phyloP scores from a whole-genome alignment of 2,329 filamentous ascomycete genomes.

The Colletotrichum euphorbiae region DNA sequence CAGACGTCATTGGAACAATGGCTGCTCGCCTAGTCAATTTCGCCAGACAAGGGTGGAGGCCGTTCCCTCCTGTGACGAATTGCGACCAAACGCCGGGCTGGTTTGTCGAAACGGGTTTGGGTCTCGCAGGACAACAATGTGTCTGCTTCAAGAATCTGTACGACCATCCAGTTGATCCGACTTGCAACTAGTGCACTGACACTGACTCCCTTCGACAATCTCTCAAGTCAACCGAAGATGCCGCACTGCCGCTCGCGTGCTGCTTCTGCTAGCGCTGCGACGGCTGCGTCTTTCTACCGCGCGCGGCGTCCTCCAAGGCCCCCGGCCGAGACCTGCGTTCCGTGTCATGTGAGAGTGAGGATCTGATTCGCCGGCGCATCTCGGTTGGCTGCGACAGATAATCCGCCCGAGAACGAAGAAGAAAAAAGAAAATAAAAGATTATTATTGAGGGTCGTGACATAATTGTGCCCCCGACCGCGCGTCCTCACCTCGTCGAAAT shows the following conservation, averaged over 20 bases:
- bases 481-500: slow-evolving; percentile 1
- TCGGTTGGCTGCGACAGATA: slow-evolving; percentile 25
- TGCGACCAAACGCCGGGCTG: background rate
- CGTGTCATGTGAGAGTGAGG: slow-evolving; percentile 24
- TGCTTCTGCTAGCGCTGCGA: background rate
- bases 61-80: background rate
- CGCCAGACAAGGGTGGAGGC: slow-evolving; percentile 21
- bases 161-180: background rate
- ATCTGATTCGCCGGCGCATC: slow-evolving; percentile 19
- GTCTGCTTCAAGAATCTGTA: background rate
- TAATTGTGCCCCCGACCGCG: background rate
- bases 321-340: slow-evolving; percentile 15
- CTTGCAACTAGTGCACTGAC: background rate
- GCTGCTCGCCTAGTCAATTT: slow-evolving; percentile 2
- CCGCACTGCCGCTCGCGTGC: slow-evolving; percentile 20
- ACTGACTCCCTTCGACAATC: background rate
- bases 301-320: slow-evolving; percentile 17
- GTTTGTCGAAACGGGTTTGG: slow-evolving; percentile 6
- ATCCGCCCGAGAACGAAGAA: slow-evolving; percentile 12
- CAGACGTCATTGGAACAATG: slow-evolving; percentile 36
- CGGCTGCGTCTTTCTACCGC: slow-evolving; percentile 2
- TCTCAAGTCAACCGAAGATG: slow-evolving; percentile 16
- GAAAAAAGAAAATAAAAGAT: background rate
- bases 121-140: slow-evolving; percentile 2
- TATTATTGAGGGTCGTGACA: background rate